Conservation (phyloP, 768 basidiomycete genomes). For the Rhizopogon vesiculosus region DNA sequence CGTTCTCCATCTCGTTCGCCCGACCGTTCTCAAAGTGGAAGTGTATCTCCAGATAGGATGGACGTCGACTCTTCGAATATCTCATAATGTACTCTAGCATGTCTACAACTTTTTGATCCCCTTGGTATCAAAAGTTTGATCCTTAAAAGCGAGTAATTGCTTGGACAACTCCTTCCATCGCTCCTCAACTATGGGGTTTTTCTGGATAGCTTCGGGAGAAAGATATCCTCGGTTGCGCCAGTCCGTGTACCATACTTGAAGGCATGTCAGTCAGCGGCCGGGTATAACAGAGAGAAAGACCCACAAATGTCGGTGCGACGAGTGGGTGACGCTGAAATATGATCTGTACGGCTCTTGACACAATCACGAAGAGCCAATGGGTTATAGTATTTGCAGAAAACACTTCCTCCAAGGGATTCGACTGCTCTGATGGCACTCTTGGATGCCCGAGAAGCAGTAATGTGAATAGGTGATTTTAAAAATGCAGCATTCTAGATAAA, state of each 20-base stretch:
- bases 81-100: conserved; percentile 8
- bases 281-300: conserved; percentile 21
- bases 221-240: conserved; percentile 74
- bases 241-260: conserved; percentile 72
- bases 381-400: conserved; percentile 93
- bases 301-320: conserved; percentile 79
- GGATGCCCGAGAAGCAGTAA: conserved; percentile 82
- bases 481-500: conserved; percentile 54
- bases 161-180: conserved; percentile 64
- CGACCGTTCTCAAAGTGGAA: conserved; percentile 52
- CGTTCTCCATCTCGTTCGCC: conserved; percentile 39
- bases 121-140: conserved; percentile 26
- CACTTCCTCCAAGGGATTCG: conserved; percentile 74
- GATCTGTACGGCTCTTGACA: conserved; percentile 66
- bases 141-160: conserved; percentile 53
- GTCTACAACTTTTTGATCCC: conserved; percentile 17
- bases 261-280: not conserved
- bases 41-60: conserved; percentile 57
- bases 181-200: conserved; percentile 61
- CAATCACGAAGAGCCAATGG: conserved; percentile 76
- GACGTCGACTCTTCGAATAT: conserved; percentile 26
- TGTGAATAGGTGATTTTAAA: conserved; percentile 67
- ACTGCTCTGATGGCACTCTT: conserved; percentile 83
- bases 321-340: conserved; percentile 75
- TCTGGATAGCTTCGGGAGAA: conserved; percentile 51